Evolutionary conservation across 208 protist species (phyloP), one percentile per base, ranked within the genome.

Genomic region (Trypanosoma melophagium): DNA sequence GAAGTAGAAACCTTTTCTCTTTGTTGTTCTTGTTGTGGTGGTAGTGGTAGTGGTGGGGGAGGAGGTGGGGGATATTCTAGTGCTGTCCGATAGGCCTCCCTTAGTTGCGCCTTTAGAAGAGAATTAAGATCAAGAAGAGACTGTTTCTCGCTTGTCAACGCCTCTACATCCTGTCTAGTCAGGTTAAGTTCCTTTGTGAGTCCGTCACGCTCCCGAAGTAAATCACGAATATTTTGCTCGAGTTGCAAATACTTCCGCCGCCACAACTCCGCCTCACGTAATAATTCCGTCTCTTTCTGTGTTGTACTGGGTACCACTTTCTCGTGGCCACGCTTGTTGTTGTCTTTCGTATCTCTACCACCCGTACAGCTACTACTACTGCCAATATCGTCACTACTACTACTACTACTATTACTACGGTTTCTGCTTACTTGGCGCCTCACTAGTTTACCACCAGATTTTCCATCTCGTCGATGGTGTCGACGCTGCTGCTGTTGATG

Each of bases 91-190:
- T 92, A 96, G 42, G 86, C 85, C 61, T 93, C 87, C 0, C 88
- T 69, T 66, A 93, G 74, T 64, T 96, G 90, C 24, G 84, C 81
- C 79, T 96, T 96, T 17, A 96, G 79, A 12, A 94, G 71, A 10
- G 86, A 79, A 67, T 96, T 96, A 13, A 96, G 62, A 64, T 94
- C 88, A 17, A 92, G 69, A 56, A 96, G 73, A 7, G 84, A 91
- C 41, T 86, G 83, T 68, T 91, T 90, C 69, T 96, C 87, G 1
- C 71, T 79, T 22, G 69, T 62, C 16, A 92, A 60, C 8, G 83
- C 76, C 16, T 60, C 71, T 7, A 79, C 71, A 31, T 89, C 84
- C 55, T 82, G 74, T 31, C 84, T 67, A 5, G 80, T 69, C 14
- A 78, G 55, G 25, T 75, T 58, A 66, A 90, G 52, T 62, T 94